Evolutionary conservation across 73 alveolate species (phyloP), one percentile per base, ranked within the genome.

Genomic region (Effrenium voratum): DNA sequence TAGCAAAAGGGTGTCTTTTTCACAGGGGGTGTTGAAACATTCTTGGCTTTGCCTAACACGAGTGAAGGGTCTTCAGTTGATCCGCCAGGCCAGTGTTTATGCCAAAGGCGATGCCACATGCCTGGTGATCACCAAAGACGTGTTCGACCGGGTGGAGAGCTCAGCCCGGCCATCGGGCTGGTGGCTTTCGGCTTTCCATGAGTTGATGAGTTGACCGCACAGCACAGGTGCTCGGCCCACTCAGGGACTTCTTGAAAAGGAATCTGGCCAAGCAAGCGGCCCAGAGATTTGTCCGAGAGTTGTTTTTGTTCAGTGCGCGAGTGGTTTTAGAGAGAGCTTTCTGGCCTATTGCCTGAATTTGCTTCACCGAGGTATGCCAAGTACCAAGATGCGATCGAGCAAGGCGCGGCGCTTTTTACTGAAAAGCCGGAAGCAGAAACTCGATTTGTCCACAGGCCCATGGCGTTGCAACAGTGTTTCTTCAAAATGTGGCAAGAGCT

Each of bases 311-410:
- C 43, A 28, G 44, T 32, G 47, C 0, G 80, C 44, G 79, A 66
- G 43, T 24, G 40, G 41, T 26, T 66, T n/a, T 66, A 8, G 10
- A 16, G 41, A 66, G 40, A 19, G 40, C 40, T 1, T 66, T 66
- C 10, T 66, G 44, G 40, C 22, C 30, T 22, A 55, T n/a, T 12
- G 80, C 41, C 13, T 68, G 41, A 19, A 28, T 28, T 2, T 19
- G 81, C 45, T 3, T 5, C 15, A 40, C 77, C n/a, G 16, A 90
- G 97, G 97, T 90, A 90, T 47, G 87, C 97, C 88, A 75, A 55
- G 76, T 90, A 90, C 97, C 97, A 90, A 55, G 97, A 90, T 76
- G 97, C 97, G 30, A 90, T 90, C 47, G 97, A 68, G 97, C 97
- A 90, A 90, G 97, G 97, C 85, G n/a, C n/a, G 75, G n/a, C n/a